Evolutionary conservation across 2,329 filamentous ascomycete genomes (phyloP).

Genomic region (Ophiocordyceps sinensis): DNA sequence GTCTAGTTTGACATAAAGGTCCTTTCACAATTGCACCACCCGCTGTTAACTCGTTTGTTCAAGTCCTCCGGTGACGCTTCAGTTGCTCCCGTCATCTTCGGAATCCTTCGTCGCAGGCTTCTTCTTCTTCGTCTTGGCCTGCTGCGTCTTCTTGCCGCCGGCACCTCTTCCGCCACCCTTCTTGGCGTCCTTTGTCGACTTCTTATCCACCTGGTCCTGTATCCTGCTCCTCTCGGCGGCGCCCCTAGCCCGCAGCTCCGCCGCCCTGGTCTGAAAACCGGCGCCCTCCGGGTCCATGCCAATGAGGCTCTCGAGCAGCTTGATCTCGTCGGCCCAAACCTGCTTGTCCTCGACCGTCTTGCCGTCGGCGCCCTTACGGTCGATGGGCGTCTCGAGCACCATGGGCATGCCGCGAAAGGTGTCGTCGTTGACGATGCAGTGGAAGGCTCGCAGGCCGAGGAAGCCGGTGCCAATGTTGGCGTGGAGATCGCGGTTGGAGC

Average conservation of each 20-base stretch:
- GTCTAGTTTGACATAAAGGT: too few species aligned
- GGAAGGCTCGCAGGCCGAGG: constrained; percentile 78
- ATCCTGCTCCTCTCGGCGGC: constrained; percentile 58
- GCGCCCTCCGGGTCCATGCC: constrained; percentile 66
- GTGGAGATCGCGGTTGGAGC: constrained; percentile 74
- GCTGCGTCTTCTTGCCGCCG: constrained; percentile 18
- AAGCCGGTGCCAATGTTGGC: constrained; percentile 96
- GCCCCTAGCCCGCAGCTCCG: constrained; percentile 52
- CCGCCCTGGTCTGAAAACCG: constrained; percentile 54
- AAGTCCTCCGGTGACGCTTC: too few species aligned
- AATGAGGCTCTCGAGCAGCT: constrained; percentile 76
- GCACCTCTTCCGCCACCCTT: constrained; percentile 9
- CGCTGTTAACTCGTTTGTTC: too few species aligned
- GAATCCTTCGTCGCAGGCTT: neutral
- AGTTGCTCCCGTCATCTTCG: neutral
- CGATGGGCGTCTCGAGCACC: constrained; percentile 92
- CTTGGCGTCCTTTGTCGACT: constrained; percentile 42
- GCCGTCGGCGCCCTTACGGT: constrained; percentile 49
- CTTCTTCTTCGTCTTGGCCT: constrained; percentile 7
- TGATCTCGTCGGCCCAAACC: constrained; percentile 90
- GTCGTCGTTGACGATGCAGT: constrained; percentile 74
- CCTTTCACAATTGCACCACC: too few species aligned
- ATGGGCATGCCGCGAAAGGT: constrained; percentile 70
- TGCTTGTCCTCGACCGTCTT: constrained; percentile 62
- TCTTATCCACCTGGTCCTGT: constrained; percentile 66